A percentile compares a stretch with the other conserved stretches of the same genome.
Conservation (phyloP, 2,329 filamentous ascomycete genomes). For the Ophiostoma piceae region DNA sequence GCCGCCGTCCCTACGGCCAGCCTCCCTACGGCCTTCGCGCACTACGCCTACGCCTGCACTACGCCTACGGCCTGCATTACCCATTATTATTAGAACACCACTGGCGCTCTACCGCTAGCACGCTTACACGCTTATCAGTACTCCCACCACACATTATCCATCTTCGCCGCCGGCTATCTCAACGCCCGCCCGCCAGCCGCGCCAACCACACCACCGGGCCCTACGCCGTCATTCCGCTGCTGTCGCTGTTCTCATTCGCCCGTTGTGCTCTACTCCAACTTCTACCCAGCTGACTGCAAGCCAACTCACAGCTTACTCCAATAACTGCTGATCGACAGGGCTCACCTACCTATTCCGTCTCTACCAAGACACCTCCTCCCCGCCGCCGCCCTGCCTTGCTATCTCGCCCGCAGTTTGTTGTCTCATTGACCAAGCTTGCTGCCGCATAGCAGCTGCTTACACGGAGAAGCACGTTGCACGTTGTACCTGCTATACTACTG, state of each 20-base stretch:
- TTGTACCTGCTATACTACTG: not conserved
- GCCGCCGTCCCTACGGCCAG: constrained; percentile 3
- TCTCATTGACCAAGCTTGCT: not conserved
- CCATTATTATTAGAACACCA: not conserved
- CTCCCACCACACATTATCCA: not conserved
- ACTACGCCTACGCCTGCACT: not conserved
- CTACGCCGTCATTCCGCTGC: not conserved
- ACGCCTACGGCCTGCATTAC: constrained; percentile 3
- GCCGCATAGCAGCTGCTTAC: not conserved
- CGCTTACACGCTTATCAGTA: constrained; percentile 9
- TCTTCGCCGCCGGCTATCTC: constrained; percentile 14
- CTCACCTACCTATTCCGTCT: constrained; percentile 15
- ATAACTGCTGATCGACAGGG: constrained; percentile 19
- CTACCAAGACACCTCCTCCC: constrained; percentile 14
- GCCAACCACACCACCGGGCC: constrained; percentile 13
- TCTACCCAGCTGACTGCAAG: no score
- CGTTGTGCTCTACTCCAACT: constrained; percentile 1
- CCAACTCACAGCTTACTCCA: not conserved
- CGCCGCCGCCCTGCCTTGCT: constrained; percentile 18
- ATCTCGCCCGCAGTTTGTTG: constrained; percentile 15
- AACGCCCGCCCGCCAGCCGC: constrained; percentile 10
- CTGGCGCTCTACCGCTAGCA: not conserved
- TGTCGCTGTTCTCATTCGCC: constrained; percentile 7
- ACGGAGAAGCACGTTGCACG: not conserved
- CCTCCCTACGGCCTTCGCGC: not conserved